phyloP scores from a whole-genome alignment of 768 basidiomycete genomes.

The Hygrophorus russula region DNA sequence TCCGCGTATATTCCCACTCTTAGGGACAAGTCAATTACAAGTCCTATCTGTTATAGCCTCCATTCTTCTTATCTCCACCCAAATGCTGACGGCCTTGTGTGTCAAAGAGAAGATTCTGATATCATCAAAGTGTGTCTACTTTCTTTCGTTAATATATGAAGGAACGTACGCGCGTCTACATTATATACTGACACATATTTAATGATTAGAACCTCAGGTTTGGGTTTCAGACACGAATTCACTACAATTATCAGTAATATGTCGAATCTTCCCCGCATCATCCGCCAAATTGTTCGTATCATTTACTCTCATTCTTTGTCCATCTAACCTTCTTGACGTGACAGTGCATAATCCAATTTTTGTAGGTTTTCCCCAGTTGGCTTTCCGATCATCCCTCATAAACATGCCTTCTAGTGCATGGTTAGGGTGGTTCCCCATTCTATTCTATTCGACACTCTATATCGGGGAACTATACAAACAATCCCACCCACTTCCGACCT shows the following conservation, averaged over 20 bases:
- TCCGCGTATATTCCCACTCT: conserved; percentile 52
- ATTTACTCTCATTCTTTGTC: not conserved
- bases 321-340: not conserved
- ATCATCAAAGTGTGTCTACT: conserved; percentile 8
- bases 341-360: conserved; percentile 73
- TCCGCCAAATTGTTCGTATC: conserved; percentile 66
- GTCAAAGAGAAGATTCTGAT: conserved; percentile 73
- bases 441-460: conserved; percentile 84
- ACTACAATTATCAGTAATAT: conserved; percentile 65
- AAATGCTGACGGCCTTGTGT: conserved; percentile 44
- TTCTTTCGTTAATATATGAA: not conserved
- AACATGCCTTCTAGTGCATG: conserved; percentile 41
- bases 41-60: conserved; percentile 71
- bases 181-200: too few relatives aligned
- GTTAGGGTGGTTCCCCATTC: conserved; percentile 87
- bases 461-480: conserved; percentile 78
- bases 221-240: conserved; percentile 29
- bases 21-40: conserved; percentile 74
- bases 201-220: not conserved
- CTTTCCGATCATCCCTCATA: not conserved
- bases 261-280: conserved; percentile 55
- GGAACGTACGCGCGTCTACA: not conserved
- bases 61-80: conserved; percentile 52
- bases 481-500: conserved; percentile 8
- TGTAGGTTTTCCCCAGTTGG: conserved; percentile 36